Evolutionary conservation across 352 stramenopile species (phyloP).

Genomic region (Ophiocytium majus): DNA sequence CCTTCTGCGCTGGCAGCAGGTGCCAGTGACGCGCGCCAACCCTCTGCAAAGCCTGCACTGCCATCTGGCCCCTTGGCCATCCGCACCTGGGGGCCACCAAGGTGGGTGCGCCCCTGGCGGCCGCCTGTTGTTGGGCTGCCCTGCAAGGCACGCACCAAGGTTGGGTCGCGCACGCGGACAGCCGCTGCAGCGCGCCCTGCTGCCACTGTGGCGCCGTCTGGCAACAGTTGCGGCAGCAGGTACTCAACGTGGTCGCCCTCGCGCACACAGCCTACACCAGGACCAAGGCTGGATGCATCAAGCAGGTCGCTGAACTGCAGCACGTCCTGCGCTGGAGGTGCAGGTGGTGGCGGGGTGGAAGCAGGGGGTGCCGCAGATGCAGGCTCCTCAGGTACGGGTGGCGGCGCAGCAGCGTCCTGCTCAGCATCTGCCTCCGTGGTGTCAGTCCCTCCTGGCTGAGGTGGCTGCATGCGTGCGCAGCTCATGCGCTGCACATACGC

Average conservation of each 20-base stretch:
- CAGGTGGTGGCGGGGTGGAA: background rate
- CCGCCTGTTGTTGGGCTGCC: background rate
- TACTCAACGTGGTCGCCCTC: background rate
- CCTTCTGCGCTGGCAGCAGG: too few relatives aligned
- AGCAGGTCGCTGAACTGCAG: background rate
- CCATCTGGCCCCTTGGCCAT: conserved; percentile 21
- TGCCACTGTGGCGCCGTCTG: background rate
- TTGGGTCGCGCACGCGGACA: background rate
- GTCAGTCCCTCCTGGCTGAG: too few relatives aligned
- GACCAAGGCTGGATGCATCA: background rate
- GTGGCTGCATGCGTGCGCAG: too few relatives aligned
- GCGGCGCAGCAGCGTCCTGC: background rate
- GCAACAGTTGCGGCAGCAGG: background rate
- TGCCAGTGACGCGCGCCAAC: background rate
- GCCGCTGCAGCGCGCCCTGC: background rate
- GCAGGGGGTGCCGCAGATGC: background rate
- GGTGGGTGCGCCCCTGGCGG: background rate
- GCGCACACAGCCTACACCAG: too few relatives aligned
- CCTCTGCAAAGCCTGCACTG: background rate
- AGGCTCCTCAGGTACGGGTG: background rate
- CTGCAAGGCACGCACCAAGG: background rate
- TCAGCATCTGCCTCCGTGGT: background rate
- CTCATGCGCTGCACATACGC: too few relatives aligned
- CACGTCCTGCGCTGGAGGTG: background rate
- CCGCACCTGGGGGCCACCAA: background rate